These are phyloP conservation scores for Viola pubescens DNA, from an alignment of 441 rosid genomes.

Conservation along the genomic window DNA sequence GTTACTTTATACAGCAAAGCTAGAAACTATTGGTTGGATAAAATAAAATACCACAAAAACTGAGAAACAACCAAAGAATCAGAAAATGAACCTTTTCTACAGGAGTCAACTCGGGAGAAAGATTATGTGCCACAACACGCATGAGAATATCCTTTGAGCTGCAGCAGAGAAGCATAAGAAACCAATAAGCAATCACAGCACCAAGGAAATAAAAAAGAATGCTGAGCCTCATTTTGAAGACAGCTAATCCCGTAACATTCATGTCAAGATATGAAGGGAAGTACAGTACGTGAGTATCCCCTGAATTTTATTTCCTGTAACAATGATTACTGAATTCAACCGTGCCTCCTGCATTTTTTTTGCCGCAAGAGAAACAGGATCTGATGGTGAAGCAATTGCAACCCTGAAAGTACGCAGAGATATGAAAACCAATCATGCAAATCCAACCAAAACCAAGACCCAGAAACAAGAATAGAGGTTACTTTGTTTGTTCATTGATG, in stretches of 20 bases:
- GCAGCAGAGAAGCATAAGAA: conserved; percentile 22
- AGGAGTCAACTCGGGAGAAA: conserved; percentile 76
- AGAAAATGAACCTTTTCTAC: conserved; percentile 60
- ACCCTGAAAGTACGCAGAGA: conserved; percentile 32
- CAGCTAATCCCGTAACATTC: conserved; percentile 4
- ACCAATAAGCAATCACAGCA: neutral
- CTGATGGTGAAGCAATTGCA: conserved; percentile 64
- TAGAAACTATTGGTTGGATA: neutral
- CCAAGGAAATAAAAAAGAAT: neutral
- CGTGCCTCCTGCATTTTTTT: conserved; percentile 73
- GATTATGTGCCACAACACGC: conserved; percentile 92
- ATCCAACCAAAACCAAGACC: neutral
- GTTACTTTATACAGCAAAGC: no score
- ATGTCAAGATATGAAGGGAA: conserved; percentile 10
- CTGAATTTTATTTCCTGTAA: conserved; percentile 53
- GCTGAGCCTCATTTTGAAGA: neutral
- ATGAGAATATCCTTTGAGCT: conserved; percentile 92
- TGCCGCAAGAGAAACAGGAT: conserved; percentile 81
- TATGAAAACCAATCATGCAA: conserved; percentile 20
- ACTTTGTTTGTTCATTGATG: conserved; percentile 65
- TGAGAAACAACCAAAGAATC: neutral
- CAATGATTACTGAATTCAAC: conserved; percentile 63
- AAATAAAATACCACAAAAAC: neutral
- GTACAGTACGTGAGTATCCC: conserved; percentile 76
- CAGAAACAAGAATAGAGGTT: conserved; percentile 5